Base-by-base conservation (phyloP, 345 rosid species). In the Populus tremula region DNA sequence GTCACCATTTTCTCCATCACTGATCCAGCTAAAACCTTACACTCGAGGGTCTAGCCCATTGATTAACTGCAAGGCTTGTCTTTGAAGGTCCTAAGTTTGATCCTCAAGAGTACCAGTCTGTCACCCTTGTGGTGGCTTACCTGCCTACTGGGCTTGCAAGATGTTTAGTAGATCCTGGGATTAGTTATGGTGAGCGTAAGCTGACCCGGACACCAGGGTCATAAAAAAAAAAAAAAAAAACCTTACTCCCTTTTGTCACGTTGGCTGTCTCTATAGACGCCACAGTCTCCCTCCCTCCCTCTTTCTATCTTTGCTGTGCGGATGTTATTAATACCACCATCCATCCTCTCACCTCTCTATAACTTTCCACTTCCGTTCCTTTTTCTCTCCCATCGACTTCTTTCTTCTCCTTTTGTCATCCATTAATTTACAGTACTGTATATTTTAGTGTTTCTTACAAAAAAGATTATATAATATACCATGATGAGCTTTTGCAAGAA, bases 401-500 rank as follows among this genome's bases (percentile, higher is more conserved):
- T 17, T 25, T 33, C 36, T 21, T 21, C 43, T 45, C 33, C 31
- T 31, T 66, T 3, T 25, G 8, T 31, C 47, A 53, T 75, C 71
- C 36, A 50, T 76, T 39, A 35, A 25, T 70, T 36, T 2, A 17
- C 11, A 41, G 10, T 47, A 61, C 16, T 33, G 33, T 10, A 45
- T 27, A 36, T 50, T 39, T 39, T 39, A 39, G 21, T 18, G 6
- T 6, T 18, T n/a, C 21, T 20, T 53, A 0, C 6, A 53, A 53
- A 18, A 7, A 2, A 18, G 7, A 53, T 53, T 18, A 0, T 21
- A 8, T 9, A n/a, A 23, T n/a, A n/a, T 43, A 78, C 70, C 72
- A 86, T 83, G 89, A 87, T 80, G 88, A 86, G 84, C 78, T 90
- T 88, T 66, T 85, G 89, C 69, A 84, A 83, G 53, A 90, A 82